A percentile compares a stretch with the other conserved stretches of the same genome.
Evolutionary conservation across 768 basidiomycete species (phyloP).

Genomic region (Lactifluus pinguis): DNA sequence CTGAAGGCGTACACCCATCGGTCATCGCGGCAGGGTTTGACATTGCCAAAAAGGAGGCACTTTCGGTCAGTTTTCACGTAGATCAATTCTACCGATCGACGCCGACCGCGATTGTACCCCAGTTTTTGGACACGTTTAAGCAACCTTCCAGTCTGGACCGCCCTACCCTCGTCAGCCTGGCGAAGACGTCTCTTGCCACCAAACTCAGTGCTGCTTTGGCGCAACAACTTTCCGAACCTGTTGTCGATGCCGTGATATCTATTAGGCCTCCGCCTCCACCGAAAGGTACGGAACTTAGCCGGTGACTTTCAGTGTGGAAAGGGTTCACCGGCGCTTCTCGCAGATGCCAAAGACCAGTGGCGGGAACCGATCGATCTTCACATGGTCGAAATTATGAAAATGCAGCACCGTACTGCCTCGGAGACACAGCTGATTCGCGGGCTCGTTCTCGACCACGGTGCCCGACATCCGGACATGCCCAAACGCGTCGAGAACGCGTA

Average conservation of each 20-base stretch:
- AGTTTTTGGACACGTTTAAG: constrained; percentile 95
- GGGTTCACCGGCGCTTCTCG: constrained; percentile 21
- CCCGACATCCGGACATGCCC: constrained; percentile 98
- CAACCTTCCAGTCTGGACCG: constrained; percentile 71
- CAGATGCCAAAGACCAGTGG: constrained; percentile 59
- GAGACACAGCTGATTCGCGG: constrained; percentile 95
- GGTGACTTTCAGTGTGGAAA: constrained; percentile 18
- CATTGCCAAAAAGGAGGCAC: constrained; percentile 92
- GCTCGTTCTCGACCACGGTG: constrained; percentile 94
- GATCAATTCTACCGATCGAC: constrained; percentile 18
- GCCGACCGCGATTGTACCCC: constrained; percentile 14
- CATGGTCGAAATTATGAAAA: constrained; percentile 99
- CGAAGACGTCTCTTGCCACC: constrained; percentile 91
- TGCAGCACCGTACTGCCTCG: constrained; percentile 97
- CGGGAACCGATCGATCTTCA: constrained; percentile 93
- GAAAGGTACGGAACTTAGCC: constrained; percentile 36
- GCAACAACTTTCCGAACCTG: constrained; percentile 79
- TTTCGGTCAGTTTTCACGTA: constrained; percentile 49
- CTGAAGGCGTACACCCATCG: constrained; percentile 96
- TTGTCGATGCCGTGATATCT: constrained; percentile 90
- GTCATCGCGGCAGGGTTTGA: constrained; percentile 95
- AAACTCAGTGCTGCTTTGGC: constrained; percentile 81
- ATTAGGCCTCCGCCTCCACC: constrained; percentile 65
- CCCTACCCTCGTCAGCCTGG: constrained; percentile 85
- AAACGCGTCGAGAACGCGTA: constrained; percentile 95